A percentile compares a stretch with the other conserved stretches of the same genome.
Evolutionary conservation across 225 moss, liverwort and hornwort species (phyloP).

Genomic region (Thuidium tamariscinum): DNA sequence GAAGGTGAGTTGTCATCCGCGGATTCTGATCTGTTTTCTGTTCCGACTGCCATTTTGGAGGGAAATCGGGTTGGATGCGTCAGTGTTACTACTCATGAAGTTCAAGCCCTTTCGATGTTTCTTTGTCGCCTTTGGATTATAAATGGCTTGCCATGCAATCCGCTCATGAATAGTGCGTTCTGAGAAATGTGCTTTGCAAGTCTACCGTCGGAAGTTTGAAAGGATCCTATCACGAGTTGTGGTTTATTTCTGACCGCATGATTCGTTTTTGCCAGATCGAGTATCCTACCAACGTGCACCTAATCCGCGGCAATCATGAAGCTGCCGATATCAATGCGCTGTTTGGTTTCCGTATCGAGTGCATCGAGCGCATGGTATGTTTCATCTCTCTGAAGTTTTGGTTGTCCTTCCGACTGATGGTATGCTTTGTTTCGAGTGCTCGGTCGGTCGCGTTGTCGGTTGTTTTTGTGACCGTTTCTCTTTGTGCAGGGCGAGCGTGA

Average conservation of each 20-base stretch:
- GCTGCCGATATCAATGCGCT: slow-evolving; percentile 97
- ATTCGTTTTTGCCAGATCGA: slow-evolving; percentile 46
- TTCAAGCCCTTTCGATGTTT: not conserved
- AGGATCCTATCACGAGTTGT: not conserved
- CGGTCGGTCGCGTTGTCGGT: not conserved
- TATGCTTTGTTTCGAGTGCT: not conserved
- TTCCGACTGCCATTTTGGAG: not conserved
- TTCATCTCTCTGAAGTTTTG: not conserved
- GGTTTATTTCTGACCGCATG: not conserved
- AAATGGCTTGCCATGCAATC: not conserved
- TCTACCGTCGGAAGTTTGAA: not conserved
- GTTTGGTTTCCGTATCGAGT: slow-evolving; percentile 94
- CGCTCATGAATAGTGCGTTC: no score
- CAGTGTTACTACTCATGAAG: not conserved
- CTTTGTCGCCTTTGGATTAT: not conserved
- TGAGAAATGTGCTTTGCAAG: not conserved
- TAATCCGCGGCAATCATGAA: slow-evolving; percentile 95
- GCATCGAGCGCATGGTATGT: slow-evolving; percentile 87
- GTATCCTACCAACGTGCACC: slow-evolving; percentile 79
- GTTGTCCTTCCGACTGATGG: not conserved
- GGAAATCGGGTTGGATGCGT: not conserved
- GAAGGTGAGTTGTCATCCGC: slow-evolving; percentile 41
- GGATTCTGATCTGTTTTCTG: not conserved
- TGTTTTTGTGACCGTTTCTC: not conserved
- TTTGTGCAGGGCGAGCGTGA: slow-evolving; percentile 77